A percentile compares a stretch with the other conserved stretches of the same genome.
phyloP scores from a whole-genome alignment of 192 early-diverging fungal species.

The Coemansia sp. region DNA sequence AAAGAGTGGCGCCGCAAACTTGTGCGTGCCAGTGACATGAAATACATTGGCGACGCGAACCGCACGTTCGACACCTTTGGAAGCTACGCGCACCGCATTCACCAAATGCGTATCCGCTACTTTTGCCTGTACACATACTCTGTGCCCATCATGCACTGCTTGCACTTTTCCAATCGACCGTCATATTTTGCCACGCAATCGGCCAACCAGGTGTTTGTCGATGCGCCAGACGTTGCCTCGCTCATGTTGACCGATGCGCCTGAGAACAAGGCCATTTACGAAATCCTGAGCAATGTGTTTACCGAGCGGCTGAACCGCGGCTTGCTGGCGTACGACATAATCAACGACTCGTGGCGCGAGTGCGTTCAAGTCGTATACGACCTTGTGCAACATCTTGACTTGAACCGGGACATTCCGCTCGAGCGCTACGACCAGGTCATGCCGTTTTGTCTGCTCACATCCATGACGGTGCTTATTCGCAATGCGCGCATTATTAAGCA shows the following conservation, averaged over 20 bases:
- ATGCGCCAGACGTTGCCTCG: not conserved
- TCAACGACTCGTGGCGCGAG: constrained; percentile 35
- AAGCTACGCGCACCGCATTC: constrained; percentile 20
- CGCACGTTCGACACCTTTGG: constrained; percentile 27
- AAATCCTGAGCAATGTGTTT: constrained; percentile 31
- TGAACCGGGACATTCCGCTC: constrained; percentile 31
- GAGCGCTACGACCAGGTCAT: constrained; percentile 45
- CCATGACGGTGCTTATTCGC: constrained; percentile 36
- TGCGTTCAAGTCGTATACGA: constrained; percentile 33
- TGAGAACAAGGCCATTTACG: constrained; percentile 33
- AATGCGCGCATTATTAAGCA: constrained; percentile 28
- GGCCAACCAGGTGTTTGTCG: constrained; percentile 8
- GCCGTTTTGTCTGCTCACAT: constrained; percentile 33
- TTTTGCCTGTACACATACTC: constrained; percentile 38
- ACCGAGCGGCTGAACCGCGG: constrained; percentile 28
- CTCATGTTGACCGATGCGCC: not conserved
- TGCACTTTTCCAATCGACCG: constrained; percentile 42
- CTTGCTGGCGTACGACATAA: constrained; percentile 36
- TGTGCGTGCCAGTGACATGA: constrained; percentile 13
- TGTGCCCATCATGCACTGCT: constrained; percentile 14
- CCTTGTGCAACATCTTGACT: constrained; percentile 19
- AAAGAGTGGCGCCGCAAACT: constrained; percentile 19
- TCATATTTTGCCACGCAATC: constrained; percentile 26
- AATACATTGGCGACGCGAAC: not conserved
- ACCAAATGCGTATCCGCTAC: constrained; percentile 32